These are phyloP conservation scores for Chlorophyllum brunneum DNA, from an alignment of 768 basidiomycete genomes.

Conservation along the genomic window DNA sequence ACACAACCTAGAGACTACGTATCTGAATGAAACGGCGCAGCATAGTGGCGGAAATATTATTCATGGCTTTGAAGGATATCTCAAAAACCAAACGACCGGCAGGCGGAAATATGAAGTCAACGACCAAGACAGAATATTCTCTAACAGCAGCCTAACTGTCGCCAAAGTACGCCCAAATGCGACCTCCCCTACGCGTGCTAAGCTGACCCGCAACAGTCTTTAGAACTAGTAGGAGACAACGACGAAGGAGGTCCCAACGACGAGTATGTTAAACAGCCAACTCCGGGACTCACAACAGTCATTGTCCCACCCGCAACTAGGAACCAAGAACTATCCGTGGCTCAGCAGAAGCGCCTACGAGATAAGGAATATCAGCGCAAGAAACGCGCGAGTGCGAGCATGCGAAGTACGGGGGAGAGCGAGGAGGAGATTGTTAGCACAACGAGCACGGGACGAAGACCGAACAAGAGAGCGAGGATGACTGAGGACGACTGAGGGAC, in stretches of 20 bases:
- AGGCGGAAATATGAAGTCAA: slow-evolving; percentile 72
- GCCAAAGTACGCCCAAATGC: slow-evolving; percentile 45
- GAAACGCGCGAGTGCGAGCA: slow-evolving; percentile 63
- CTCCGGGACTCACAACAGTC: slow-evolving; percentile 71
- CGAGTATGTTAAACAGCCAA: slow-evolving; percentile 63
- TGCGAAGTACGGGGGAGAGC: slow-evolving; percentile 67
- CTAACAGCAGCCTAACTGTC: slow-evolving; percentile 73
- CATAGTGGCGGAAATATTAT: slow-evolving; percentile 86
- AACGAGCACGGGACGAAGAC: slow-evolving; percentile 47
- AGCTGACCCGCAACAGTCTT: slow-evolving; percentile 43
- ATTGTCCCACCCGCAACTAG: slow-evolving; percentile 72
- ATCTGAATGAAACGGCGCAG: slow-evolving; percentile 71
- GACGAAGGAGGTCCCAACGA: slow-evolving; percentile 59
- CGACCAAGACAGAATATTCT: slow-evolving; percentile 78
- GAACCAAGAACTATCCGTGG: slow-evolving; percentile 61
- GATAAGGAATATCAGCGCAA: slow-evolving; percentile 79
- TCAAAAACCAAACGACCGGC: slow-evolving; percentile 69
- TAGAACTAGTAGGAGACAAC: slow-evolving; percentile 71
- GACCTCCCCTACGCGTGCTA: not conserved
- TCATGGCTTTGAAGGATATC: slow-evolving; percentile 82
- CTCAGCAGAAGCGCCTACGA: slow-evolving; percentile 72
- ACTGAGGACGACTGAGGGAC: slow-evolving; percentile 58
- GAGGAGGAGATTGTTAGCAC: slow-evolving; percentile 63
- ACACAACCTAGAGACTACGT: slow-evolving; percentile 70
- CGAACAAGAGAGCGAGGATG: slow-evolving; percentile 65